These are phyloP conservation scores for Cryptococcus maquisensis DNA, from an alignment of 1,284 basidiomycete species.

Conservation along the genomic window DNA sequence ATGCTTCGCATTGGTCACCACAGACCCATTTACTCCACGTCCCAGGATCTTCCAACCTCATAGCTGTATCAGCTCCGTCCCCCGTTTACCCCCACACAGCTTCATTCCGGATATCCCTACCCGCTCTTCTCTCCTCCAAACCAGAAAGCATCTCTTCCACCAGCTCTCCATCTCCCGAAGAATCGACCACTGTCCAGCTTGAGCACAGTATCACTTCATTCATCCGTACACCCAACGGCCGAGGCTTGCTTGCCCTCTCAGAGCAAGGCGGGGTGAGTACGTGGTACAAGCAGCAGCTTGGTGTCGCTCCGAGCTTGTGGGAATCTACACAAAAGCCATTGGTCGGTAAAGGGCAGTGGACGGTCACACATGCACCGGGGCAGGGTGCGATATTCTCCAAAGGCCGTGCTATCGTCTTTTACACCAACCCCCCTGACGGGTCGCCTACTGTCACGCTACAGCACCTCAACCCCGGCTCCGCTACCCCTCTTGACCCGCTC, in stretches of 20 bases:
- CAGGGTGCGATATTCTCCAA: slow-evolving; percentile 42
- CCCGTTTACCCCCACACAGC: slow-evolving; percentile 6
- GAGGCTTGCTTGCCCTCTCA: slow-evolving; percentile 39
- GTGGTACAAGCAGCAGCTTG: slow-evolving; percentile 40
- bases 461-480: slow-evolving; percentile 33
- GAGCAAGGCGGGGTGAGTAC: slow-evolving; percentile 35
- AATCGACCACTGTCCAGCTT: slow-evolving; percentile 26
- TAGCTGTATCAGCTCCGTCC: slow-evolving; percentile 10
- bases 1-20: slow-evolving; percentile 58
- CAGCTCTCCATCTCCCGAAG: slow-evolving; percentile 1
- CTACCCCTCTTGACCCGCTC: slow-evolving; percentile 25
- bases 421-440: slow-evolving; percentile 11
- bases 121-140: slow-evolving; percentile 19
- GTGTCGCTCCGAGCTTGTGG: slow-evolving; percentile 18
- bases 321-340: slow-evolving; percentile 14
- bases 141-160: slow-evolving; percentile 6
- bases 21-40: slow-evolving; percentile 40
- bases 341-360: slow-evolving; percentile 42
- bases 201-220: slow-evolving; percentile 28
- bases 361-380: slow-evolving; percentile 6
- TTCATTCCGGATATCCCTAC: slow-evolving; percentile 15
- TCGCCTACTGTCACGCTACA: slow-evolving; percentile 30
- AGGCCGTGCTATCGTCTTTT: slow-evolving; percentile 44
- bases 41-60: neutral
- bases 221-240: slow-evolving; percentile 47